Percentiles rank a stretch among this genome's conserved stretches.
Evolutionary conservation across 768 basidiomycete genomes (phyloP).

Genomic region (Termitomyces titanicus): DNA sequence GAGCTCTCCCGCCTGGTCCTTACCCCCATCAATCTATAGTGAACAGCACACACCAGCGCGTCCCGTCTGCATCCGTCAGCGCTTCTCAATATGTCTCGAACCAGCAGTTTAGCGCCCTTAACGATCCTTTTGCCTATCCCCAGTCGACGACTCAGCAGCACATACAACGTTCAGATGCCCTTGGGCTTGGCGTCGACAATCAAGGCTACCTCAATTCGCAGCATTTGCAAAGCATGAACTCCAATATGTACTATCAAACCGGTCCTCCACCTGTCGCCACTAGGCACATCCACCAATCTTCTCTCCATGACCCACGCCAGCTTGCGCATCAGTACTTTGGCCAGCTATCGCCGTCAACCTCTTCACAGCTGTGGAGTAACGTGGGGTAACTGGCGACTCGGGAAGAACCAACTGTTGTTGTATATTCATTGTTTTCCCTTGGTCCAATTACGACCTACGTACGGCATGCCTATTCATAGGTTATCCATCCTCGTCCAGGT

Average conservation of each 20-base stretch:
- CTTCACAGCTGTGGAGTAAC: constrained; percentile 32
- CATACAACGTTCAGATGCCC: constrained; percentile 20
- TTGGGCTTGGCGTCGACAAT: constrained; percentile 12
- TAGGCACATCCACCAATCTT: constrained; percentile 22
- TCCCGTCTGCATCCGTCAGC: constrained; percentile 23
- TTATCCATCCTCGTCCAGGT: background rate
- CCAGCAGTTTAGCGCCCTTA: constrained; percentile 16
- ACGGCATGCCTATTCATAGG: constrained; percentile 1
- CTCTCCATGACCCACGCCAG: constrained; percentile 26
- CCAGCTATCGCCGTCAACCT: constrained; percentile 18
- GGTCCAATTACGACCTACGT: constrained; percentile 3
- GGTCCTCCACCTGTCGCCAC: constrained; percentile 1
- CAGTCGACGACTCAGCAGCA: constrained; percentile 17
- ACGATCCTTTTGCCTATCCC: constrained; percentile 26
- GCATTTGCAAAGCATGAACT: constrained; percentile 1
- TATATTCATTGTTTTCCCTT: background rate
- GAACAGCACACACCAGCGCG: constrained; percentile 22
- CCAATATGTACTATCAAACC: constrained; percentile 18
- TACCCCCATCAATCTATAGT: constrained; percentile 10
- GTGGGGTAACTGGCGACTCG: constrained; percentile 20
- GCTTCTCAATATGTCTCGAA: constrained; percentile 19
- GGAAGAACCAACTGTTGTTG: background rate
- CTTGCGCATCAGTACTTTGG: constrained; percentile 22
- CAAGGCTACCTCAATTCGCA: constrained; percentile 15
- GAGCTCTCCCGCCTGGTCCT: constrained; percentile 13